A percentile compares a stretch with the other conserved stretches of the same genome.
Conservation (phyloP, 1,284 basidiomycete species). For the Ceratobasidium sp. region DNA sequence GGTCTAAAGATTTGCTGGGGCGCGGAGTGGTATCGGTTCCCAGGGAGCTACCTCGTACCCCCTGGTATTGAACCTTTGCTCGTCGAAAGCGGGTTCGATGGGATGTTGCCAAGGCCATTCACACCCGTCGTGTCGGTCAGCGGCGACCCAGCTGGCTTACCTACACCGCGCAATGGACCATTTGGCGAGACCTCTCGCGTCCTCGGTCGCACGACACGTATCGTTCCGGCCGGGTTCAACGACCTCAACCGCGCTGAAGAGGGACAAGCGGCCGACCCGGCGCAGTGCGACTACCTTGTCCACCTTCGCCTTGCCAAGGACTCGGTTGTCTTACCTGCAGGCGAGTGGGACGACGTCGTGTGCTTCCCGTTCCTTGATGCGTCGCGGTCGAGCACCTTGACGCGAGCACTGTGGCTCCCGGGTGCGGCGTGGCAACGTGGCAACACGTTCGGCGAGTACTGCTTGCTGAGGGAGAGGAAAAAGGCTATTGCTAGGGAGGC, state of each 20-base stretch:
- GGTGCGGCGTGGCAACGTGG: slow-evolving; percentile 71
- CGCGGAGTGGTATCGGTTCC: slow-evolving; percentile 98
- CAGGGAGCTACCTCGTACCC: slow-evolving; percentile 90
- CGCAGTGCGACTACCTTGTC: slow-evolving; percentile 87
- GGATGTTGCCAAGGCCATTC: slow-evolving; percentile 91
- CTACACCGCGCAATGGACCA: slow-evolving; percentile 44
- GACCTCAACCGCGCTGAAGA: slow-evolving; percentile 87
- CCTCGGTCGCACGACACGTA: slow-evolving; percentile 62
- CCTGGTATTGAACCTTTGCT: slow-evolving; percentile 86
- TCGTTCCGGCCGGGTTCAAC: slow-evolving; percentile 80
- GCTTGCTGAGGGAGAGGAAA: slow-evolving; percentile 59
- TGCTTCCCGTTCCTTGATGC: slow-evolving; percentile 89
- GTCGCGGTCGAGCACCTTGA: slow-evolving; percentile 76
- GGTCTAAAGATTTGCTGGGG: slow-evolving; percentile 88
- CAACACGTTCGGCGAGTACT: slow-evolving; percentile 66
- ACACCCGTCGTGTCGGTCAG: slow-evolving; percentile 47
- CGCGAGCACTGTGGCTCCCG: slow-evolving; percentile 84
- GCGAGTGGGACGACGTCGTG: slow-evolving; percentile 85
- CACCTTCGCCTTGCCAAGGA: slow-evolving; percentile 83
- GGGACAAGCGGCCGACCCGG: slow-evolving; percentile 72
- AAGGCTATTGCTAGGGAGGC: slow-evolving; percentile 51
- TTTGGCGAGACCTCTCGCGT: slow-evolving; percentile 30
- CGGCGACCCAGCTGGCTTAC: slow-evolving; percentile 53
- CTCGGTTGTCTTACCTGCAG: slow-evolving; percentile 59
- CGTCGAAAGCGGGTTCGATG: slow-evolving; percentile 90